Base-by-base conservation (phyloP, 805 yeast species). In the Kazachstania bromeliacearum region DNA sequence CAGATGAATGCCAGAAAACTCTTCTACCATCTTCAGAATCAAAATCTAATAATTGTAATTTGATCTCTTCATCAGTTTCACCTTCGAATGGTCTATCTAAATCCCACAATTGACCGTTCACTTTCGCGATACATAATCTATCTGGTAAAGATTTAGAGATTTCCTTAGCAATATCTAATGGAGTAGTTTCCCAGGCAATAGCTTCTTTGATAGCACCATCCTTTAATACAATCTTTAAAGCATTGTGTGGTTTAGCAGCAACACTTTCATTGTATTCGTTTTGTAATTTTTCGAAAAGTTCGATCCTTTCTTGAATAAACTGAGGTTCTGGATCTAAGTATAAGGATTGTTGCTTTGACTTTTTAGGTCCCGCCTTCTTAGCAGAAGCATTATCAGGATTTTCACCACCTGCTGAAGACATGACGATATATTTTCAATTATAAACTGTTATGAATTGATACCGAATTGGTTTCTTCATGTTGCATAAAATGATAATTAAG, bases 1-100 rank as follows among this genome's bases (percentile, higher is more conserved):
- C 98, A 47, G 95, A 82, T 2, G 98, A 92, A 63, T 92, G 98
- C 98, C 98, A 92, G 67, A 92, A 92, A 24, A 89, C 97, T 46
- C 78, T 77, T 59, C 79, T 85, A 63, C 97, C 98, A 55, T 88
- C 96, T n/a, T 83, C 83, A 42, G 85, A 71, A 27, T 85, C 94
- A 53, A 92, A 92, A 58, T 88, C 96, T 57, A 85, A 74, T 53
- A 87, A 79, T 59, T 85, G 92, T 44, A 92, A 67, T 35, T 54
- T 60, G 32, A 59, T 36, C 25, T 48, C 56, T 33, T 57, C 55
- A 18, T 53, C 51, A 18, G 66, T 59, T 42, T 74, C 81, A 9
- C 62, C 64, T 64, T 92, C 98, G 35, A 92, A 68, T 18, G 96
- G 96, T 66, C 98, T 81, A 45, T 80, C 88, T 53, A 92, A 70